A percentile compares a stretch with the other conserved stretches of the same genome.
These are phyloP conservation scores for Yarrowia sp. DNA, from an alignment of 805 yeast species.

Conservation along the genomic window DNA sequence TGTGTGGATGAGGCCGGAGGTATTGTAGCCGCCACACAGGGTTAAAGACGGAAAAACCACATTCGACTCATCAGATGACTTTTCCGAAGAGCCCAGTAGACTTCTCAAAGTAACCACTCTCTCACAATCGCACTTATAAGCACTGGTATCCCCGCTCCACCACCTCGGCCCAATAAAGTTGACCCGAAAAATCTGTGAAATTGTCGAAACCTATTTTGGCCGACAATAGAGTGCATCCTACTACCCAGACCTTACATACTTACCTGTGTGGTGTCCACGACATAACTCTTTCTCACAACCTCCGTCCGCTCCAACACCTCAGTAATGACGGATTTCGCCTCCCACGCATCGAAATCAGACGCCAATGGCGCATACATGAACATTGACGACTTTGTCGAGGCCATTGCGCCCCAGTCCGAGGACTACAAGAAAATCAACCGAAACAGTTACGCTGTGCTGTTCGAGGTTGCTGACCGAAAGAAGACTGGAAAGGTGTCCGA, in stretches of 20 bases:
- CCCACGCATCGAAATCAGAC: slow-evolving; percentile 24
- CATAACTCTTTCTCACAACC: not conserved
- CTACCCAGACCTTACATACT: not conserved
- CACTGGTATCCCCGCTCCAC: not conserved
- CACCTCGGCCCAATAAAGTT: slow-evolving; percentile 22
- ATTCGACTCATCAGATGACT: not conserved
- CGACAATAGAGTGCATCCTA: not conserved
- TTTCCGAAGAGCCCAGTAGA: not conserved
- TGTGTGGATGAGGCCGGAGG: not conserved
- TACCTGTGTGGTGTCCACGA: not conserved
- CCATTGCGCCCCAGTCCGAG: slow-evolving; percentile 45
- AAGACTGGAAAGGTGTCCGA: slow-evolving; percentile 64
- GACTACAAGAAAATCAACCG: slow-evolving; percentile 53
- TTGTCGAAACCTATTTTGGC: slow-evolving; percentile 21
- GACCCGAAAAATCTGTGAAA: slow-evolving; percentile 25
- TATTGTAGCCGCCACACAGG: not conserved
- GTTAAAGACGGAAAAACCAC: not conserved
- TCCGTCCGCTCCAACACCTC: not conserved
- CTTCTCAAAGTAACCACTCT: not conserved
- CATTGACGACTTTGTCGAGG: slow-evolving; percentile 44
- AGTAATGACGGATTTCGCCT: slow-evolving; percentile 5
- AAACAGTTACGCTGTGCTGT: slow-evolving; percentile 66
- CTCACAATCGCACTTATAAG: not conserved
- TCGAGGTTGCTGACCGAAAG: slow-evolving; percentile 72
- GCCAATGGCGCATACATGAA: slow-evolving; percentile 31